phyloP scores from a whole-genome alignment of 2,329 filamentous ascomycete genomes.

The Aspergillus sp. region DNA sequence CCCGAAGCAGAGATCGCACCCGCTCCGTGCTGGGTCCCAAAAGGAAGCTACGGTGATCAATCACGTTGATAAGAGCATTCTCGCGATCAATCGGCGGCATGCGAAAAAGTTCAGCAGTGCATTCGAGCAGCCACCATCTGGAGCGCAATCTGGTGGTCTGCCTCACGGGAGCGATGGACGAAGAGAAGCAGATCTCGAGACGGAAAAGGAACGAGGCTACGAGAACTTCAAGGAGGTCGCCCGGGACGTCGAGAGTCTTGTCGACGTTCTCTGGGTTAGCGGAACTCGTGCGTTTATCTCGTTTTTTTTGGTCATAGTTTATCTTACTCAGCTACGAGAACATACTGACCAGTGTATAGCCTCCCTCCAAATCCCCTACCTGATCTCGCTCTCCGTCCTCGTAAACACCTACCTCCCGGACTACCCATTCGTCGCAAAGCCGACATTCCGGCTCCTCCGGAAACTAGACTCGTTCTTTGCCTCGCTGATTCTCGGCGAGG shows the following conservation, averaged over 20 bases:
- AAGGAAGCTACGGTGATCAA: constrained; percentile 64
- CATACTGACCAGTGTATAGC: constrained; percentile 53
- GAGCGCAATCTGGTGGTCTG: background rate
- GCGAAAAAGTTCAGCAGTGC: constrained; percentile 54
- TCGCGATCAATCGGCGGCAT: constrained; percentile 57
- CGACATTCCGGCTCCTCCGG: constrained; percentile 71
- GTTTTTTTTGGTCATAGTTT: background rate
- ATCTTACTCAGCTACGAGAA: background rate
- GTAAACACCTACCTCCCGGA: constrained; percentile 72
- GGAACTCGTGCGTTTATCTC: constrained; percentile 73
- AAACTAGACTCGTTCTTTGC: constrained; percentile 87
- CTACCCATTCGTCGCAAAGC: constrained; percentile 70
- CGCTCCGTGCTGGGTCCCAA: constrained; percentile 59
- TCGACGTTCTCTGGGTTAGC: constrained; percentile 84
- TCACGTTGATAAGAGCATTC: constrained; percentile 59
- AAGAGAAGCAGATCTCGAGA: constrained; percentile 22
- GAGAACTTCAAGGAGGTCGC: constrained; percentile 71
- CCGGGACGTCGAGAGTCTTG: constrained; percentile 71
- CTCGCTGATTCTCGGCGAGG: constrained; percentile 69
- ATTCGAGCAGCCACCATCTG: constrained; percentile 27
- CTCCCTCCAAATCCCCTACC: constrained; percentile 78
- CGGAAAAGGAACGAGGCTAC: constrained; percentile 55
- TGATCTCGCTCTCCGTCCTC: constrained; percentile 76
- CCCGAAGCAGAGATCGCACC: constrained; percentile 57
- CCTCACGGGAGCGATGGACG: background rate